Conservation (phyloP, 177 flowering plant species). For the Vitis hybrid region DNA sequence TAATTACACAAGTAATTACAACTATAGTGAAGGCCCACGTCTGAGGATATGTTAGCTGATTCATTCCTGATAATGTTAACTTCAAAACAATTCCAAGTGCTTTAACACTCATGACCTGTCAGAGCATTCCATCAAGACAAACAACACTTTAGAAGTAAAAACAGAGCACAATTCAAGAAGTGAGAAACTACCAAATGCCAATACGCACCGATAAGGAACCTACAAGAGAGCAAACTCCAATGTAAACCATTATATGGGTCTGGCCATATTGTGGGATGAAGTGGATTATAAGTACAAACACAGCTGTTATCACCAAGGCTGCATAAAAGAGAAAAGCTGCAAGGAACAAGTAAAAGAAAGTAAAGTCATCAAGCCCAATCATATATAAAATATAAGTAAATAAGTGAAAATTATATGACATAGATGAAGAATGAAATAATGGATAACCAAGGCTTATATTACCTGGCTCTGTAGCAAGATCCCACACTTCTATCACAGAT, state of each 20-base stretch:
- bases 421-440: not conserved
- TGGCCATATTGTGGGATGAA: slow-evolving; percentile 80
- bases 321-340: slow-evolving; percentile 84
- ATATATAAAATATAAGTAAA: not conserved
- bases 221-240: slow-evolving; percentile 85
- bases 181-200: not conserved
- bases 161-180: not conserved
- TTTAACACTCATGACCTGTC: slow-evolving; percentile 73
- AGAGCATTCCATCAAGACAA: not conserved
- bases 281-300: slow-evolving; percentile 60
- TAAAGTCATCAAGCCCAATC: not conserved
- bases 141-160: not conserved
- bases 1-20: slow-evolving; percentile 51
- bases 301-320: slow-evolving; percentile 57
- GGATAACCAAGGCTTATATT: not conserved
- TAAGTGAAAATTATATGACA: too few species aligned
- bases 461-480: slow-evolving; percentile 91
- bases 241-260: slow-evolving; percentile 81
- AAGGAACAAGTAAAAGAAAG: not conserved
- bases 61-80: slow-evolving; percentile 63
- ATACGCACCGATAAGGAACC: slow-evolving; percentile 90
- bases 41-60: slow-evolving; percentile 66
- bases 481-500: slow-evolving; percentile 76
- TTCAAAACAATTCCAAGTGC: slow-evolving; percentile 74
- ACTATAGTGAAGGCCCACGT: slow-evolving; percentile 65